Base-by-base conservation (phyloP, 2,329 filamentous ascomycete genomes). In the Claviceps capensis region DNA sequence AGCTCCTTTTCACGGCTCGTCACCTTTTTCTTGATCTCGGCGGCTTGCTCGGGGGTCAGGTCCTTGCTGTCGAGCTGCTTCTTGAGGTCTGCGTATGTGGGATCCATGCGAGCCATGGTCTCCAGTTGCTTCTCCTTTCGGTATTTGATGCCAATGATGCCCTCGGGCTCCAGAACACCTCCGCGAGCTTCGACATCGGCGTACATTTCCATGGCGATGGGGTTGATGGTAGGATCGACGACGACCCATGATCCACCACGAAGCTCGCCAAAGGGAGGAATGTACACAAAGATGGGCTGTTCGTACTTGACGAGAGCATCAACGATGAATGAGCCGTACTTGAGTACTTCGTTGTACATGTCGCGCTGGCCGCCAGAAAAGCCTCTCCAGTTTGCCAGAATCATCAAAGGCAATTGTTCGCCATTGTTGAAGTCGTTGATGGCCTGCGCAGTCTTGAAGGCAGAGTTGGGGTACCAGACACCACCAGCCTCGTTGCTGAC, bases 311-410 rank as follows among this genome's bases (percentile, higher is more conserved):
- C 89, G 47, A 98, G 84, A 52, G 91, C 91, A 64, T 98, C 93
- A 60, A 98, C 93, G 65, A 98, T 98, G 79, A 93, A 97, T 17
- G 91, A 96, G 66, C 93, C 93, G 65, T 98, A 98, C 78, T 98
- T 98, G 71, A 98, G 82, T 16, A 98, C 93, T 73, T 98, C 93
- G 74, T 97, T 96, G 82, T 94, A 98, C 93, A 98, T 98, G 72
- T 98, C 93, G 61, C 91, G 88, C 74, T 98, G 93, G 58, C 93
- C 93, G 76, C 93, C 93, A 60, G 93, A 98, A 88, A 98, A 98
- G 76, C 93, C 93, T 82, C 93, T 85, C 93, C 93, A 98, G 79
- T 98, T 98, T 72, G 93, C 93, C 58, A 98, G 82, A 67, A 98
- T 98, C 89, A 98, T 97, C 59, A 98, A 76, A 53, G 93, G 93